These are phyloP conservation scores for Eremochloa ophiuroides DNA, from an alignment of 176 grass and related monocot species.

Conservation along the genomic window DNA sequence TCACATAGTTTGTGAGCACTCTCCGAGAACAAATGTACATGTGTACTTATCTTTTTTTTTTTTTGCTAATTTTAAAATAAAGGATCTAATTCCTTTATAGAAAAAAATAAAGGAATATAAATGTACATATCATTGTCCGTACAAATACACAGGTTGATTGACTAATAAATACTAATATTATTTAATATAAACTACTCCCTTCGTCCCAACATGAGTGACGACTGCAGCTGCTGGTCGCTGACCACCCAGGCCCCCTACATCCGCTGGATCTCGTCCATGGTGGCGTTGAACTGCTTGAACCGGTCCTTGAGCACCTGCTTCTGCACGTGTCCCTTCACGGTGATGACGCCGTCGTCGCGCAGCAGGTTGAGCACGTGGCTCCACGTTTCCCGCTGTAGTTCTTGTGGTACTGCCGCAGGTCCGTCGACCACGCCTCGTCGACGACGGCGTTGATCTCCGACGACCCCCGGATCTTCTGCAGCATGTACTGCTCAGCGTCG, in stretches of 20 bases:
- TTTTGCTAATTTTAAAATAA: no score
- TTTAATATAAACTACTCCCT: no score
- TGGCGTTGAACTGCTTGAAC: constrained; percentile 83
- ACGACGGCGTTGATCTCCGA: constrained; percentile 59
- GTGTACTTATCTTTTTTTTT: no score
- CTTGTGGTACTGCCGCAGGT: constrained; percentile 87
- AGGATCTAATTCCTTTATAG: no score
- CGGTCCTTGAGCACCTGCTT: constrained; percentile 84
- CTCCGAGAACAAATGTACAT: no score
- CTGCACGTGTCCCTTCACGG: constrained; percentile 60
- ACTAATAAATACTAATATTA: no score
- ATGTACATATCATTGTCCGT: no score
- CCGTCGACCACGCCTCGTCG: constrained; percentile 75
- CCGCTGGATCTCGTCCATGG: constrained; percentile 90
- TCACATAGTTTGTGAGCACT: no score
- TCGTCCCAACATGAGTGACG: no score
- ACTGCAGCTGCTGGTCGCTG: constrained; percentile 87
- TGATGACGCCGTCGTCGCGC: constrained; percentile 71
- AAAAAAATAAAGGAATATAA: no score
- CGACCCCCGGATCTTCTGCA: constrained; percentile 80
- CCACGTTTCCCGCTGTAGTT: constrained; percentile 98
- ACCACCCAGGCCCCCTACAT: constrained; percentile 83
- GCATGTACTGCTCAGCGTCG: constrained; percentile 57
- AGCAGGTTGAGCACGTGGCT: constrained; percentile 53
- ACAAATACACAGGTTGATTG: no score